Evolutionary conservation across 164 flowering plant species (phyloP), one percentile per base, ranked within the genome.

Genomic region (Liquidambar formosana): DNA sequence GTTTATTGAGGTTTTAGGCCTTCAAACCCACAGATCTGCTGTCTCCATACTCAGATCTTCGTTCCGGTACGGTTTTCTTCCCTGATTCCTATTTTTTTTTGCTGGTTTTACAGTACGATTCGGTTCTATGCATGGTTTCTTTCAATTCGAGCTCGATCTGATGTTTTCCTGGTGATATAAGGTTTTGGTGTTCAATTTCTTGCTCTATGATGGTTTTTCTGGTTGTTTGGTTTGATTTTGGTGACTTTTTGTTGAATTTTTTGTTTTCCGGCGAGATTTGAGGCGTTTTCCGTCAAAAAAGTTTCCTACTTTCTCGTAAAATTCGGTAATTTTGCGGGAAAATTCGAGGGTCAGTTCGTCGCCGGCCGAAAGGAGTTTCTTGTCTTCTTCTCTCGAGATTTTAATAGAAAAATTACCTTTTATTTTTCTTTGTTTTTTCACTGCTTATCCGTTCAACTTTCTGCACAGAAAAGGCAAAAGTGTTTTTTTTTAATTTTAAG

Each of bases 11-110:
- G 66, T 61, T 78, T 61, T 75, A 72, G 76, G 8, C 18, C 74
- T 26, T 45, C 45, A 54, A 68, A 38, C 15, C 65, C 61, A 54
- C 77, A 75, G 84, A 76, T 80, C 82, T 80, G 65, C 56, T 69
- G 18, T 51, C 68, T 73, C 64, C 13, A 15, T 15, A 23, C 43
- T 57, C 69, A 49, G 77, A 80, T 78, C 81, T 82, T 22, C 4
- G 10, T 61, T 63, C 70, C 28, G 80, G 79, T 78, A 63, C 15
- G 72, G 5, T 53, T 60, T 72, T 60, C 46, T 33, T 43, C 72
- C 61, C 53, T 61, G 10, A 21, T 63, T 63, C 19, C 0, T 16
- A 19, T 45, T 13, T 11, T 57, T 45, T 16, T 41, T 27, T 13
- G 12, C 10, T 14, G 15, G 0, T 56, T 64, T 33, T 33, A 33